Percentiles rank a stretch among this genome's conserved stretches.
Conservation (phyloP, 305 asterid species). For the Caryopteris hybrid region DNA sequence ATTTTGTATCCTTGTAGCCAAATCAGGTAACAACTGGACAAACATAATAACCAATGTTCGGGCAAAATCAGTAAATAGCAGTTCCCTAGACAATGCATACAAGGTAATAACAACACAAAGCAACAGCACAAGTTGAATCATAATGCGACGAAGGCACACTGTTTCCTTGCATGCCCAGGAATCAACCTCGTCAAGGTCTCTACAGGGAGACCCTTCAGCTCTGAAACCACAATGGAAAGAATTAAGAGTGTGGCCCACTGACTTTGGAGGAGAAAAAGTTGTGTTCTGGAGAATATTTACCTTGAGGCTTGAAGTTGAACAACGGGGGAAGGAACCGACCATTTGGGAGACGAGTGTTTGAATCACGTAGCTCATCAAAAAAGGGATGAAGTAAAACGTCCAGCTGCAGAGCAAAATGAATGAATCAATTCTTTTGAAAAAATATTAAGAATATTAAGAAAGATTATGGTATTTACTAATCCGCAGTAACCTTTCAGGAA, state of each 20-base stretch:
- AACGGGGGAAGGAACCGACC: constrained; percentile 85
- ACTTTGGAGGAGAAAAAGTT: background rate
- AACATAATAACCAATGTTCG: background rate
- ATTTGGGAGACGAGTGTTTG: constrained; percentile 62
- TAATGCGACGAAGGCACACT: constrained; percentile 59
- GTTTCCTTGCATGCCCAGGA: constrained; percentile 91
- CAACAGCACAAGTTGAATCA: constrained; percentile 24
- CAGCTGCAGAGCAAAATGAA: constrained; percentile 38
- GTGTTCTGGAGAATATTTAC: constrained; percentile 33
- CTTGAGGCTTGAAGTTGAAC: constrained; percentile 91
- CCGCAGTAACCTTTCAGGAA: too few species aligned
- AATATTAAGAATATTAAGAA: background rate
- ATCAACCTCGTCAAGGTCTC: constrained; percentile 67
- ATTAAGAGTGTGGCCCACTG: background rate
- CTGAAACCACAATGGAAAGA: constrained; percentile 32
- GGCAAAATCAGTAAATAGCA: constrained; percentile 13
- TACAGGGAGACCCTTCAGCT: constrained; percentile 73
- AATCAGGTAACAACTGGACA: background rate
- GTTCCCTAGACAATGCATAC: constrained; percentile 5
- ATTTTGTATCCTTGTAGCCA: background rate
- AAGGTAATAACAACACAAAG: background rate
- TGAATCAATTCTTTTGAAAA: background rate
- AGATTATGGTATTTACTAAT: background rate
- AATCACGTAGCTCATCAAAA: constrained; percentile 77
- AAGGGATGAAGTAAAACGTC: constrained; percentile 73